phyloP scores from a whole-genome alignment of 192 early-diverging fungal genomes.

The Thoreauomyces humboldtii region DNA sequence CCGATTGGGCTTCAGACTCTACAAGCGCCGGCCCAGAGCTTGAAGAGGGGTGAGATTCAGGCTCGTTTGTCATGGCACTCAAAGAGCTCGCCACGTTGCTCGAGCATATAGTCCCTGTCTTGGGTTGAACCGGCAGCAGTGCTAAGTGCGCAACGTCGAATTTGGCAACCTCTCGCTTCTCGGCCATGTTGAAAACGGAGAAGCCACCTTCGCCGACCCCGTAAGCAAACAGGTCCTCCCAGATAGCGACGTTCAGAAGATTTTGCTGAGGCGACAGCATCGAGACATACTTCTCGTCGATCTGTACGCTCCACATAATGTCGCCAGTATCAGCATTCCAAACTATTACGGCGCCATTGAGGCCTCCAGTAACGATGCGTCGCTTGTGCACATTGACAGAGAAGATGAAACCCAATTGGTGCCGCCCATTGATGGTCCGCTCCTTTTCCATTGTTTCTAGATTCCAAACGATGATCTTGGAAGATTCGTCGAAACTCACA shows the following conservation, averaged over 20 bases:
- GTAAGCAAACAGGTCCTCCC: constrained; percentile 39
- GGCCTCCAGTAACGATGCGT: constrained; percentile 31
- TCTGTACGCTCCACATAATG: constrained; percentile 5
- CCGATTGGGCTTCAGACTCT: no score
- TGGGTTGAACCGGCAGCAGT: no score
- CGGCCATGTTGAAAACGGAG: constrained; percentile 17
- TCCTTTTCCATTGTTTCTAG: constrained; percentile 24
- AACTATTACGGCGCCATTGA: constrained; percentile 32
- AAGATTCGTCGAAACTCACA: constrained; percentile 33
- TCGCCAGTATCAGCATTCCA: constrained; percentile 33
- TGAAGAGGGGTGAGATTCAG: no score
- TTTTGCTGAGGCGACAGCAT: constrained; percentile 19
- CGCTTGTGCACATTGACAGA: constrained; percentile 41
- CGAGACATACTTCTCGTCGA: constrained; percentile 27
- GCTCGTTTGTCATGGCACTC: no score
- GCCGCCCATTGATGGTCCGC: constrained; percentile 27
- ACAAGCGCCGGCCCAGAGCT: no score
- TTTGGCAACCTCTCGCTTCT: constrained; percentile 14
- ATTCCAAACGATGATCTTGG: constrained; percentile 34
- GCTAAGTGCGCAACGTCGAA: constrained; percentile 4
- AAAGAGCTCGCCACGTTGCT: no score
- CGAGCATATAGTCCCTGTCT: no score
- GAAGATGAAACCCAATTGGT: constrained; percentile 36
- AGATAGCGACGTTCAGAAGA: constrained; percentile 35
- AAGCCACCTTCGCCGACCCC: constrained; percentile 32